Percentiles rank a stretch among this genome's conserved stretches.
These are phyloP conservation scores for Trametes polyzona DNA, from an alignment of 1,284 basidiomycete species.

Conservation along the genomic window DNA sequence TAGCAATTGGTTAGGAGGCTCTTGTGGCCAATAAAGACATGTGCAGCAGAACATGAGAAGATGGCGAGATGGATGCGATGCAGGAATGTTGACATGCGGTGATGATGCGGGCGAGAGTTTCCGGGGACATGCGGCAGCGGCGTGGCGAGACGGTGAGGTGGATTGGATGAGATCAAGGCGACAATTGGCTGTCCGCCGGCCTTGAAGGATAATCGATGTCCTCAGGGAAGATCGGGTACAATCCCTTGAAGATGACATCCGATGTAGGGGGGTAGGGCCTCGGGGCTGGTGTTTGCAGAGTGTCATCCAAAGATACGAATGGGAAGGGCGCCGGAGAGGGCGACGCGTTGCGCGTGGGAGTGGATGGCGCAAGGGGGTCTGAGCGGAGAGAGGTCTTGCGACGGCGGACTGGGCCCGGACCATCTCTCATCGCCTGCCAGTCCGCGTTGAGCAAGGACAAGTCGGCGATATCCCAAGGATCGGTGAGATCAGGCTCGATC, in stretches of 20 bases:
- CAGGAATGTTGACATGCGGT: slow-evolving; percentile 9
- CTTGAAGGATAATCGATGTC: slow-evolving; percentile 17
- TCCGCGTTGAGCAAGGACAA: slow-evolving; percentile 33
- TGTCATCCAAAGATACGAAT: slow-evolving; percentile 18
- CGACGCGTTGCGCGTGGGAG: slow-evolving; percentile 6
- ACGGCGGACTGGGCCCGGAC: slow-evolving; percentile 33
- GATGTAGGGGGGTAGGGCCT: slow-evolving; percentile 25
- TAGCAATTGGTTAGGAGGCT: slow-evolving; percentile 13
- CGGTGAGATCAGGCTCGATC: slow-evolving; percentile 26
- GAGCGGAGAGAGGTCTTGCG: slow-evolving; percentile 34
- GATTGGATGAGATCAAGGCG: slow-evolving; percentile 1
- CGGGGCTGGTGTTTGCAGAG: slow-evolving; percentile 34
- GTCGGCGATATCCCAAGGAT: slow-evolving; percentile 37
- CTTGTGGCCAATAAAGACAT: slow-evolving; percentile 26
- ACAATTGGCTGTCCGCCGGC: slow-evolving; percentile 7
- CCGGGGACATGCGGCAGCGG: not conserved
- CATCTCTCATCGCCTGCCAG: slow-evolving; percentile 6
- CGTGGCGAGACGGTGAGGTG: not conserved
- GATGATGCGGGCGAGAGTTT: slow-evolving; percentile 3
- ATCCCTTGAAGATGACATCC: slow-evolving; percentile 30
- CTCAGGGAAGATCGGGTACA: slow-evolving; percentile 30
- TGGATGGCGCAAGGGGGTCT: slow-evolving; percentile 20
- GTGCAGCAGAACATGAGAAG: slow-evolving; percentile 6
- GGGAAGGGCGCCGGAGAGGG: slow-evolving; percentile 11
- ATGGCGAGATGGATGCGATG: slow-evolving; percentile 19